Percentiles rank a stretch among this genome's conserved stretches.
Evolutionary conservation across 2,329 filamentous ascomycete species (phyloP).

Genomic region (Zasmidium angulare): DNA sequence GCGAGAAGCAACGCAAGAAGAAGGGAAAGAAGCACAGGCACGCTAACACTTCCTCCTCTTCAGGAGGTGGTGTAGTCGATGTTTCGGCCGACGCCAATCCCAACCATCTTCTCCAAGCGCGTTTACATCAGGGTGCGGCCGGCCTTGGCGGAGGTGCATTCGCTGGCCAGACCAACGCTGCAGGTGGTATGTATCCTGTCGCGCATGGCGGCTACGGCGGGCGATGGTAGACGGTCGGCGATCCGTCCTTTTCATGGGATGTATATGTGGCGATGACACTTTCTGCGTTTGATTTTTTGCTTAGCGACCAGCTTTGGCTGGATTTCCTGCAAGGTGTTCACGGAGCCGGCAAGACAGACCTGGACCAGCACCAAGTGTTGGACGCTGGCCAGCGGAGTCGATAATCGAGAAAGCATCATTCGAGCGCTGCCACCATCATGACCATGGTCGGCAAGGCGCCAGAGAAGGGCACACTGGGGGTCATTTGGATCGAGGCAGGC

Average conservation of each 20-base stretch:
- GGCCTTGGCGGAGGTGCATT: slow-evolving; percentile 40
- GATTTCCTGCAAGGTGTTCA: slow-evolving; percentile 29
- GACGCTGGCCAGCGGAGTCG: slow-evolving; percentile 25
- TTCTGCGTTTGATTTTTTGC: slow-evolving; percentile 15
- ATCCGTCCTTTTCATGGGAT: slow-evolving; percentile 10
- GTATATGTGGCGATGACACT: slow-evolving; percentile 22
- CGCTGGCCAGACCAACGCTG: slow-evolving; percentile 24
- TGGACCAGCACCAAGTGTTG: slow-evolving; percentile 31
- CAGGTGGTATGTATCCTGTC: slow-evolving; percentile 30
- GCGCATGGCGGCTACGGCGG: slow-evolving; percentile 35
- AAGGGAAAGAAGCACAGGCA: slow-evolving; percentile 99
- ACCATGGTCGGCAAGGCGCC: slow-evolving; percentile 17
- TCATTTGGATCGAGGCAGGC: slow-evolving; percentile 12
- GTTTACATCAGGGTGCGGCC: slow-evolving; percentile 88
- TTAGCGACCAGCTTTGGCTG: slow-evolving; percentile 22
- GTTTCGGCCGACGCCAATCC: slow-evolving; percentile 74
- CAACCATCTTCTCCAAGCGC: slow-evolving; percentile 77
- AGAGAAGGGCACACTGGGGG: slow-evolving; percentile 4
- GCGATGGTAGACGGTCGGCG: slow-evolving; percentile 29
- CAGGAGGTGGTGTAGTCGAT: slow-evolving; percentile 95
- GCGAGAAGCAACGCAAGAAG: slow-evolving; percentile 73
- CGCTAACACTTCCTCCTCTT: slow-evolving; percentile 99
- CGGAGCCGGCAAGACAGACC: slow-evolving; percentile 22
- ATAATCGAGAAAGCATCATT: slow-evolving; percentile 21
- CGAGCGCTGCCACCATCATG: slow-evolving; percentile 18